Percentiles rank a stretch among this genome's conserved stretches.
Conservation (phyloP, 495 filamentous ascomycete genomes). For the Aspergillus avenaceus region DNA sequence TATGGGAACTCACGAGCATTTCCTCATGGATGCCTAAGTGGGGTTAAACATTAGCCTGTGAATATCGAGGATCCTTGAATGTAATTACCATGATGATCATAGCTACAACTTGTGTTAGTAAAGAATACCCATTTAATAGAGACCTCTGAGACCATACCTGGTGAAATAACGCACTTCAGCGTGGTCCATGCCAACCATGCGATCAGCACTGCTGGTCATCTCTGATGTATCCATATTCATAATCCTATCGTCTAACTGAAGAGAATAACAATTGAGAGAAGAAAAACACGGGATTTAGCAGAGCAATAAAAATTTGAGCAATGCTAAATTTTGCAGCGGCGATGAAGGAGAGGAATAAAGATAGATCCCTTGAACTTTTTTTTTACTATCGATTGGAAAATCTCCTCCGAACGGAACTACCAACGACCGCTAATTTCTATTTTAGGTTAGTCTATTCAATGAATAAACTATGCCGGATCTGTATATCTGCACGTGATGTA, state of each 20-base stretch:
- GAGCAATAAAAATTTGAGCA: conserved; percentile 8
- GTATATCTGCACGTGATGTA: conserved; percentile 19
- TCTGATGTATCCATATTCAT: conserved; percentile 32
- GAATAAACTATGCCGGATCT: neutral
- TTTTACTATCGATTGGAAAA: conserved; percentile 27
- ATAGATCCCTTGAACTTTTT: conserved; percentile 27
- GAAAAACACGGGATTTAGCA: conserved; percentile 7
- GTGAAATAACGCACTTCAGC: conserved; percentile 97
- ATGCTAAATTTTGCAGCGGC: conserved; percentile 2
- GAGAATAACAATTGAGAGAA: conserved; percentile 1
- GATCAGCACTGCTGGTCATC: conserved; percentile 46
- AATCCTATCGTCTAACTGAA: neutral
- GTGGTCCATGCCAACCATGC: conserved; percentile 65
- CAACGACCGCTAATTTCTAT: conserved; percentile 2
- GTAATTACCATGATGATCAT: conserved; percentile 85
- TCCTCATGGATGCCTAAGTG: conserved; percentile 89
- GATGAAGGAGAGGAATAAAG: conserved; percentile 12
- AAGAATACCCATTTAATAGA: conserved; percentile 19
- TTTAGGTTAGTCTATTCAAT: conserved; percentile 3
- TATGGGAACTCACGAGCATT: conserved; percentile 75
- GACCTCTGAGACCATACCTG: conserved; percentile 54
- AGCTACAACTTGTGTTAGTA: conserved; percentile 51
- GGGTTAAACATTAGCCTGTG: conserved; percentile 16
- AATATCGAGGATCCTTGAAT: conserved; percentile 3
- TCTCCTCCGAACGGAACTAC: conserved; percentile 12